Evolutionary conservation across 2,329 filamentous ascomycete genomes (phyloP).

Genomic region (Alternaria brassicicola): DNA sequence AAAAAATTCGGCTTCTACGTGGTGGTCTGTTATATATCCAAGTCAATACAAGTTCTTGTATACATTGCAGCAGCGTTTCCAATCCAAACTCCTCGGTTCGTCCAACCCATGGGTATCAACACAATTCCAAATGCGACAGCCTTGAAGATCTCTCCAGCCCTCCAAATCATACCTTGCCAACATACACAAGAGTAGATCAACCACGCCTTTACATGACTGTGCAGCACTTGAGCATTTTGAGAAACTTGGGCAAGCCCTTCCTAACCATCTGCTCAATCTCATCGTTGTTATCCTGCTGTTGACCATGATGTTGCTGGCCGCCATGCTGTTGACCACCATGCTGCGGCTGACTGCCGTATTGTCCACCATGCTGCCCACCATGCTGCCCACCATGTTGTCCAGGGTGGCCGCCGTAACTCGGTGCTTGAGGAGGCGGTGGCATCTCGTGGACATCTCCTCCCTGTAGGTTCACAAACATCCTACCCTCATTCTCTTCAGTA

Average conservation of each 20-base stretch:
- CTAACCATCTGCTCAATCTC: conserved; percentile 66
- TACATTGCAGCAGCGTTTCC: neutral
- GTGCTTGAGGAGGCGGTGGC: conserved; percentile 51
- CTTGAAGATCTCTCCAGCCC: neutral
- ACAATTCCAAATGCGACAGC: neutral
- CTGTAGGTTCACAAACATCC: conserved; percentile 86
- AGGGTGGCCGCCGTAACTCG: conserved; percentile 45
- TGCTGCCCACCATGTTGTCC: conserved; percentile 50
- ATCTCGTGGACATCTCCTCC: conserved; percentile 63
- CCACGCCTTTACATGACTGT: conserved; percentile 67
- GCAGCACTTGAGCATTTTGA: conserved; percentile 72
- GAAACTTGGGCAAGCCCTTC: conserved; percentile 64
- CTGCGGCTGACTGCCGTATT: conserved; percentile 32
- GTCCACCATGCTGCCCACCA: conserved; percentile 8
- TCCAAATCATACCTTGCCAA: neutral
- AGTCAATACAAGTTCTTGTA: neutral
- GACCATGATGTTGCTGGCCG: conserved; percentile 44
- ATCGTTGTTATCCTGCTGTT: conserved; percentile 54
- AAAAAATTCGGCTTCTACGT: no score
- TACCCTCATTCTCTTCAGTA: conserved; percentile 87
- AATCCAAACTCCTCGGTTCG: neutral
- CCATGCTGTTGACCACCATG: neutral
- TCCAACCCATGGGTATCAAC: neutral
- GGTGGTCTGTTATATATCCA: no score
- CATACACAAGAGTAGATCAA: neutral